These are phyloP conservation scores for Candida taoyuanica DNA, from an alignment of 805 yeast species.

Conservation along the genomic window DNA sequence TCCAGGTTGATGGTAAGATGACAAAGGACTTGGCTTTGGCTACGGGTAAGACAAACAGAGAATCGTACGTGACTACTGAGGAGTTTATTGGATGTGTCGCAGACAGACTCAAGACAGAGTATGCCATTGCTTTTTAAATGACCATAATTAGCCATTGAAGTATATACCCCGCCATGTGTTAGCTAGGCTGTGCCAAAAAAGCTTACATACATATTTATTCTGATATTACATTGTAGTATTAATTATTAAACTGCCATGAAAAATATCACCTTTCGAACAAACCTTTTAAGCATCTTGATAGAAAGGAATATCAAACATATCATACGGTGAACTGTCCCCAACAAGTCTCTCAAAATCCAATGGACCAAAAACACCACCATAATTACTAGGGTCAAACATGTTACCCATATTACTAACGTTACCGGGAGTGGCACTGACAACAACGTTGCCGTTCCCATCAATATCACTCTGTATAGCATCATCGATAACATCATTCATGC, in stretches of 20 bases:
- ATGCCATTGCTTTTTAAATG: slow-evolving; percentile 10
- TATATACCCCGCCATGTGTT: no score
- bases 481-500: background rate
- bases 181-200: no score
- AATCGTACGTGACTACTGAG: slow-evolving; percentile 82
- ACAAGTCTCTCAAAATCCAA: slow-evolving; percentile 17
- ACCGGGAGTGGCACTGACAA: background rate
- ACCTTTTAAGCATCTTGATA: slow-evolving; percentile 12
- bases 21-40: slow-evolving; percentile 94
- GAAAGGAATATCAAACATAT: slow-evolving; percentile 20
- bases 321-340: slow-evolving; percentile 19
- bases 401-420: background rate
- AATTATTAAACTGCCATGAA: no score
- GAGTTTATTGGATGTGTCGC: slow-evolving; percentile 86
- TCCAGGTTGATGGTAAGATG: slow-evolving; percentile 79
- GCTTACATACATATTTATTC: no score
- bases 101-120: slow-evolving; percentile 41
- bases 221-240: no score
- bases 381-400: background rate
- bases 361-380: slow-evolving; percentile 13
- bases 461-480: background rate
- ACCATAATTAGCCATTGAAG: no score
- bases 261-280: no score
- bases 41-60: slow-evolving; percentile 79
- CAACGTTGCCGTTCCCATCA: background rate